A percentile compares a stretch with the other conserved stretches of the same genome.
Conservation (phyloP, 2,329 filamentous ascomycete genomes). For the Colletotrichum sp. region DNA sequence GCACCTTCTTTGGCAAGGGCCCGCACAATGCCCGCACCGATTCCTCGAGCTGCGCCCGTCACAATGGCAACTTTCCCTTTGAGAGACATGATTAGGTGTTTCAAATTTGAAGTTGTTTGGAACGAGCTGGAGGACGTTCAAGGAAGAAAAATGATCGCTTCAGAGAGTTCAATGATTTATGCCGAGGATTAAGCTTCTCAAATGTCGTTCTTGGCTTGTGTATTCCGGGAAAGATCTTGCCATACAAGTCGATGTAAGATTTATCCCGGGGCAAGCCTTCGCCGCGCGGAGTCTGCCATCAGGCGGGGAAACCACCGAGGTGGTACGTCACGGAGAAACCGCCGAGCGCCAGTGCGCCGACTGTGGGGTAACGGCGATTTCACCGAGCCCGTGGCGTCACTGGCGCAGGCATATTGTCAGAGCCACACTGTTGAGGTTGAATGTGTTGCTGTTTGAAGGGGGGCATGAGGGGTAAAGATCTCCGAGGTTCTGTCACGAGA, state of each 20-base stretch:
- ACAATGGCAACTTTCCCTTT: constrained; percentile 9
- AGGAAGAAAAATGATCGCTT: not conserved
- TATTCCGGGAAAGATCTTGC: not conserved
- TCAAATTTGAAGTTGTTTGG: not conserved
- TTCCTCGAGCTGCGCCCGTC: constrained; percentile 29
- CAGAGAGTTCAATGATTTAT: not conserved
- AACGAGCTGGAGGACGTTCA: not conserved
- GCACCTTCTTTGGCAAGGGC: constrained; percentile 65
- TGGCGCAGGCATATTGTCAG: not conserved
- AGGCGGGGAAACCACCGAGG: not conserved
- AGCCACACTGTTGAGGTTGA: not conserved
- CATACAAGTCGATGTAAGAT: not conserved
- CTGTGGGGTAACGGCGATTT: not conserved
- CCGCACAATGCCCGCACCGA: constrained; percentile 66
- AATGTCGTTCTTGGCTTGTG: not conserved
- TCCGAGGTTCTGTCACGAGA: not conserved
- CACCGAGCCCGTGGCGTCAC: not conserved
- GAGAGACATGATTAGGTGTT: not conserved
- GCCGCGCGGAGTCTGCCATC: not conserved
- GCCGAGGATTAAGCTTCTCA: not conserved
- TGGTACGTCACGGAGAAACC: not conserved
- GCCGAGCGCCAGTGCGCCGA: not conserved
- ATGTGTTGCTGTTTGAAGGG: not conserved
- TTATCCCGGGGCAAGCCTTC: not conserved
- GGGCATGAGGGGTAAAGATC: not conserved